Base-by-base conservation (phyloP, 2,329 filamentous ascomycete species). In the Capronia americana region DNA sequence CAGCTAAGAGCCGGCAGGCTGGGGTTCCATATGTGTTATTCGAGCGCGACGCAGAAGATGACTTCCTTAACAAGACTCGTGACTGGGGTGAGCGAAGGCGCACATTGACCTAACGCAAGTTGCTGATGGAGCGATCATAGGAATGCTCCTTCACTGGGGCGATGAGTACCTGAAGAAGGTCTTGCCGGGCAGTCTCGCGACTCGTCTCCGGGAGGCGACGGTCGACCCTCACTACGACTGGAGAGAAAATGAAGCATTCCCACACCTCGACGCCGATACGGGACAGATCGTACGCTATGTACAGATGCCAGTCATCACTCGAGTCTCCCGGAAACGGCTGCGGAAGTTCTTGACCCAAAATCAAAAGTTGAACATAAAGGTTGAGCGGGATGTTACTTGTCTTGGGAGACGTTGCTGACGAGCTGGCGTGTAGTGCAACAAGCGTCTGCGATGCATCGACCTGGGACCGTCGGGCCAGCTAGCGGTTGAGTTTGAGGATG, bases 401-500 rank as follows among this genome's bases (percentile, higher is more conserved):
- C 20, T n/a, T 41, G 8, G 32, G 28, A 14, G n/a, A 8, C 5
- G 32, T 2, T 57, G 28, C 55, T 57, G 30, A 38, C 30, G 3
- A 7, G 55, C 3, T 28, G 32, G n/a, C 5, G 3, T 26, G 14
- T 17, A 57, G 55, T 23, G 11, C n/a, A 57, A 41, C 28, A 57
- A 44, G 24, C 32, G 32, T 32, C 55, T 57, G 28, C 26, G 17
- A 17, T 3, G 8, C 17, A 38, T 34, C 28, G n/a, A 24, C 24
- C 17, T 54, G 3, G n/a, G 23, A 26, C 23, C 48, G 6, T 23
- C 48, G 28, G 46, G 46, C 4, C 46, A 61, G 24, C 46, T 61
- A 24, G 23, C 23, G 4, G 67, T 70, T 2, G 30, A 38, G 6
- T 73, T 74, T 24, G 38, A 64, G 4, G 69, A 73, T 28, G 71